Base-by-base conservation (phyloP, 202 grass and related monocot species). In the Saccharum hybrid region DNA sequence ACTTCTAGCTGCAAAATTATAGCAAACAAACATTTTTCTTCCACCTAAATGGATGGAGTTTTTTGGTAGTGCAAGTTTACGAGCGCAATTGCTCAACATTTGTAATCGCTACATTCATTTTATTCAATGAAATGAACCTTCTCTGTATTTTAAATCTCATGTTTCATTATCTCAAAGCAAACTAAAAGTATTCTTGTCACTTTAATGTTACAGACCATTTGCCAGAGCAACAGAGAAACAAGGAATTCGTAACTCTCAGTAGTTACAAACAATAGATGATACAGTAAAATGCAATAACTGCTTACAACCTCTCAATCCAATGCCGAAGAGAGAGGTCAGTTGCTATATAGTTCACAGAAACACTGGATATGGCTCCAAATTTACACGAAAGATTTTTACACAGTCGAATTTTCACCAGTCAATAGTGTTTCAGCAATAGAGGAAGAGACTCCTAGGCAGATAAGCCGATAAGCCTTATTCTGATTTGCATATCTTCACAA, bases 401-500 rank as follows among this genome's bases (percentile, higher is more conserved):
- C 19, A 74, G 11, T 16, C 10, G 10, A 70, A 68, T 31, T 54
- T 75, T 76, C n/a, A 34, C 43, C 63, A 15, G 4, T 74, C 30
- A 63, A 48, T 68, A 30, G 62, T 34, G 61, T 65, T 76, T 71
- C 52, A 71, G 68, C 5, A 63, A 45, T 57, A 63, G 70, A 74
- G 79, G 36, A 75, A 52, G 49, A 3, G 52, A 11, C 41, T 59
- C 15, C 10, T 36, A 45, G 0, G 26, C 40, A 67, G 37, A 38
- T 38, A 72, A 59, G 31, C 11, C 7, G 37, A 38, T 38, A 72
- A 59, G 31, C 11, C 7, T 41, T 74, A 28, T 61, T 64, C 75
- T 52, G 26, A 71, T 71, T 81, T 63, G 42, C n/a, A 77, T 30
- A 40, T 77, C 28, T 83, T 90, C 84, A 90, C 33, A 19, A 83